These are phyloP conservation scores for Saccharum officinarum DNA, from an alignment of 176 grass and related monocot species.

Conservation along the genomic window DNA sequence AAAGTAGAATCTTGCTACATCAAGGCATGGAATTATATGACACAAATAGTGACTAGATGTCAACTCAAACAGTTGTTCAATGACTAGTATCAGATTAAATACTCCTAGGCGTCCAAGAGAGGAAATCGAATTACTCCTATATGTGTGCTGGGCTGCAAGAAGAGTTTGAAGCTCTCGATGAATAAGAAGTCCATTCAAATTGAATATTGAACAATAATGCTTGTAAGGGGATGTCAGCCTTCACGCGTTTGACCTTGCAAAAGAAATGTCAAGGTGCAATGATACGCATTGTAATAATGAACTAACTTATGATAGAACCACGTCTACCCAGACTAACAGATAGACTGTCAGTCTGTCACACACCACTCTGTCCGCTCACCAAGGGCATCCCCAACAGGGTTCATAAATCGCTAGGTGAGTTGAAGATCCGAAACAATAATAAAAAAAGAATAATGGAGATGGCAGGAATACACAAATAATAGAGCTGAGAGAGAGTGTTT, in stretches of 20 bases:
- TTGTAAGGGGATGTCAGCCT: neutral
- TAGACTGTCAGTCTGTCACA: neutral
- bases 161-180: too few species aligned
- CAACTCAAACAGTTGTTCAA: neutral
- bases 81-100: neutral
- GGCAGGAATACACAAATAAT: too few species aligned
- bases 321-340: too few species aligned
- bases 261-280: neutral
- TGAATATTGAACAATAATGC: neutral
- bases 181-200: too few species aligned
- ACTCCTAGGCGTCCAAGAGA: neutral
- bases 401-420: too few species aligned
- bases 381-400: too few species aligned
- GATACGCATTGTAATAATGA: neutral
- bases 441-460: too few species aligned
- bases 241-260: neutral
- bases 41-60: neutral
- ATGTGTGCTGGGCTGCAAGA: neutral
- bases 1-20: slow-evolving; percentile 1
- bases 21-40: neutral
- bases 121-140: neutral
- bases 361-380: neutral
- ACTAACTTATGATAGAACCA: neutral
- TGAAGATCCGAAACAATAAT: too few species aligned
- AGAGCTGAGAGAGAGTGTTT: too few species aligned